Evolutionary conservation across 176 grass and related monocot species (phyloP).

Genomic region (Stipa capillata): DNA sequence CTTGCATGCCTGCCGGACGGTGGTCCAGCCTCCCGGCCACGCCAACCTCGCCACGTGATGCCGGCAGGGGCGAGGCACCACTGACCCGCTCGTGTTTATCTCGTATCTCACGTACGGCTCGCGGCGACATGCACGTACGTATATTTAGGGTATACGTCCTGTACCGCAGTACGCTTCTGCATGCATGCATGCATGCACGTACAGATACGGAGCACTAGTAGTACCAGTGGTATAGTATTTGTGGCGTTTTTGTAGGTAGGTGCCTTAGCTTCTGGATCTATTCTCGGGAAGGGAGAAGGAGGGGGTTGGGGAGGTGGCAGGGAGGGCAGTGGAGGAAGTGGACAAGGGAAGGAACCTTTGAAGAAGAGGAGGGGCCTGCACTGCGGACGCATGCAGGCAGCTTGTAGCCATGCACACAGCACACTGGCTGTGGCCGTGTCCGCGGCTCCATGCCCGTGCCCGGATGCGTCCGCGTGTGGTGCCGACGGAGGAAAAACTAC

Average conservation of each 20-base stretch:
- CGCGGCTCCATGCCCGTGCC: neutral
- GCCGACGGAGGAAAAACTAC: neutral
- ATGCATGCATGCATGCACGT: neutral
- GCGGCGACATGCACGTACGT: neutral
- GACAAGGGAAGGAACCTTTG: constrained; percentile 39
- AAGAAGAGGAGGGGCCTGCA: neutral
- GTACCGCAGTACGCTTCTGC: neutral
- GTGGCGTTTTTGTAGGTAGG: neutral
- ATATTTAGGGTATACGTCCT: neutral
- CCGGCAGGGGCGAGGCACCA: neutral
- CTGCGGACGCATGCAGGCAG: neutral
- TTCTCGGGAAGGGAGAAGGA: constrained; percentile 11
- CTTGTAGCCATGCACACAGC: neutral
- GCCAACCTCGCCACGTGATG: constrained; percentile 4
- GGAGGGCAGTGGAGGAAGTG: constrained; percentile 10
- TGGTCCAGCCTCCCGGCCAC: constrained; percentile 16
- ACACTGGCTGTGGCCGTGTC: neutral
- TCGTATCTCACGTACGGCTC: neutral
- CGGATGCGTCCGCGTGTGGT: constrained; percentile 4
- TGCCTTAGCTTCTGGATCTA: constrained; percentile 34
- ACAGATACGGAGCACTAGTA: neutral
- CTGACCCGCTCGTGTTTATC: neutral
- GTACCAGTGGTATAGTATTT: neutral
- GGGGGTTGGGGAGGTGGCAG: neutral
- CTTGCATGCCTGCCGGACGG: neutral